phyloP scores from a whole-genome alignment of 1,139 yeast species.

The Candida frijolesensis region DNA sequence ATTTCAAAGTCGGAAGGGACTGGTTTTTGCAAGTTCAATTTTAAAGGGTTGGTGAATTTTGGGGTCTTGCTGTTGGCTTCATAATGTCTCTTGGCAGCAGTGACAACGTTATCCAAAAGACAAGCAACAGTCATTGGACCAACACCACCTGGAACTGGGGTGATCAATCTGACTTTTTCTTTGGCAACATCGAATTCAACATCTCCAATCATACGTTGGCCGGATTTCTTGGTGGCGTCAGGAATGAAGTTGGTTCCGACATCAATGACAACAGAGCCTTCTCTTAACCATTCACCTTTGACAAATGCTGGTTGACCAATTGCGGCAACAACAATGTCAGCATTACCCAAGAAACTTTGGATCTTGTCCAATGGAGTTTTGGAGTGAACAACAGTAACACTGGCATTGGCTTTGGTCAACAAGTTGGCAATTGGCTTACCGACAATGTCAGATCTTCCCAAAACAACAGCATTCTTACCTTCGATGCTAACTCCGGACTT shows the following conservation, averaged over 20 bases:
- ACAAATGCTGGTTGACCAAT: constrained; percentile 84
- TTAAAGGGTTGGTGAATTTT: constrained; percentile 60
- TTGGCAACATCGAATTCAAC: constrained; percentile 76
- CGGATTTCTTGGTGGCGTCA: constrained; percentile 77
- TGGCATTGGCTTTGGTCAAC: constrained; percentile 76
- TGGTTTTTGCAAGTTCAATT: constrained; percentile 67
- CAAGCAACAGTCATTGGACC: constrained; percentile 99
- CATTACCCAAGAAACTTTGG: constrained; percentile 60
- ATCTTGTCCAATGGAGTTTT: constrained; percentile 61
- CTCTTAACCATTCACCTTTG: constrained; percentile 86
- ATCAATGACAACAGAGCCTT: constrained; percentile 85
- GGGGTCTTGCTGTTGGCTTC: constrained; percentile 49
- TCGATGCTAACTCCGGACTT: constrained; percentile 61
- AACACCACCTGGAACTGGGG: constrained; percentile 99
- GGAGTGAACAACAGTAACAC: constrained; percentile 85
- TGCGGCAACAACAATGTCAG: constrained; percentile 93
- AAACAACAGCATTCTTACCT: constrained; percentile 89
- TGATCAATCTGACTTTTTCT: constrained; percentile 70
- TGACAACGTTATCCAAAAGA: constrained; percentile 83
- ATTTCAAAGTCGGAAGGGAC: constrained; percentile 96
- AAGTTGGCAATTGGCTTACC: constrained; percentile 91
- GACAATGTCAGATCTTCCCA: constrained; percentile 95
- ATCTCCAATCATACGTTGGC: constrained; percentile 90
- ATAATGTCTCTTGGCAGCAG: constrained; percentile 70
- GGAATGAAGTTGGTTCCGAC: constrained; percentile 93